These are phyloP conservation scores for Nitzschia sp. DNA, from an alignment of 108 stramenopile species.

Conservation along the genomic window DNA sequence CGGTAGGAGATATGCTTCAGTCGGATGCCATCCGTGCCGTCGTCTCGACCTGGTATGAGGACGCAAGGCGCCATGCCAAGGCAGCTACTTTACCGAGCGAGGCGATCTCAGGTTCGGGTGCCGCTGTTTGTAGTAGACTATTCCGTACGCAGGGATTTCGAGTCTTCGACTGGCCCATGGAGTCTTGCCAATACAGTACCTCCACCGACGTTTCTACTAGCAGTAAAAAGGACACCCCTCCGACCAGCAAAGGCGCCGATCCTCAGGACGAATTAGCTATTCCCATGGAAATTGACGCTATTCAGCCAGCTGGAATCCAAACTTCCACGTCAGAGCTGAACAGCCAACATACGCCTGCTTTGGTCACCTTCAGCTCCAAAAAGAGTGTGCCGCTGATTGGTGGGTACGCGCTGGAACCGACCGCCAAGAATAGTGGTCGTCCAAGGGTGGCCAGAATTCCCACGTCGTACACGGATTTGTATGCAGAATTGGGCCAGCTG, in stretches of 20 bases:
- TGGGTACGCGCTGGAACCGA: constrained; percentile 24
- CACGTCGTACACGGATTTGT: constrained; percentile 85
- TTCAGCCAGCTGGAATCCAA: constrained; percentile 8
- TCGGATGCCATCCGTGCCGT: constrained; percentile 49
- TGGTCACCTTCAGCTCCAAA: constrained; percentile 47
- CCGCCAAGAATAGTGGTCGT: constrained; percentile 9
- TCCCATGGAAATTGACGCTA: constrained; percentile 35
- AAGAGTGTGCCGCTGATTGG: constrained; percentile 57
- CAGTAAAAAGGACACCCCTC: neutral
- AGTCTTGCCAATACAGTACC: constrained; percentile 17
- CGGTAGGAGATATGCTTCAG: constrained; percentile 45
- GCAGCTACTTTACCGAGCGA: constrained; percentile 5
- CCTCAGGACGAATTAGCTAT: constrained; percentile 5
- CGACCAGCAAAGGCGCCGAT: neutral
- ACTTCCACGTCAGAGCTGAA: constrained; percentile 9
- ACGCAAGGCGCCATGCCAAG: constrained; percentile 34
- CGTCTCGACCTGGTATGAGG: constrained; percentile 48
- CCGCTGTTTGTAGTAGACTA: constrained; percentile 24
- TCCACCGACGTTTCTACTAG: neutral
- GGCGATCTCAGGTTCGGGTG: constrained; percentile 11
- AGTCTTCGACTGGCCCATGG: constrained; percentile 65
- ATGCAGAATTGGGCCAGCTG: constrained; percentile 68
- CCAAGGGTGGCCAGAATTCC: constrained; percentile 67
- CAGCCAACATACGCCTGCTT: constrained; percentile 11
- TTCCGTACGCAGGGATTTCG: constrained; percentile 57